A percentile compares a stretch with the other conserved stretches of the same genome.
phyloP scores from a whole-genome alignment of 2,329 filamentous ascomycete genomes.

The Pseudopithomyces chartarum region DNA sequence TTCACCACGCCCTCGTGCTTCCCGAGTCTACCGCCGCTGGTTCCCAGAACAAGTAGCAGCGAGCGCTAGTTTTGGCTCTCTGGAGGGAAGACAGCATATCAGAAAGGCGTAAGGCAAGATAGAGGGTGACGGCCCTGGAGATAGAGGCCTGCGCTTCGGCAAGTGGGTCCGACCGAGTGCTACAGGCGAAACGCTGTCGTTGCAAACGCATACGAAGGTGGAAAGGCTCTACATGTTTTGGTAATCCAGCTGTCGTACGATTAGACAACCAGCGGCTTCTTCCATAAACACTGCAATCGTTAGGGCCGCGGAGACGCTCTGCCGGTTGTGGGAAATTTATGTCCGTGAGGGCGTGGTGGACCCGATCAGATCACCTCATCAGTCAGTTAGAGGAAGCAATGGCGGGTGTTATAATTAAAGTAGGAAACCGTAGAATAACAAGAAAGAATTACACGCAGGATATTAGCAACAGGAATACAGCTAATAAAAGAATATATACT shows the following conservation, averaged over 20 bases:
- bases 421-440: too few species aligned
- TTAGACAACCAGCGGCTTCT: not conserved
- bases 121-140: not conserved
- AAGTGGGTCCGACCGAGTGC: not conserved
- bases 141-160: not conserved
- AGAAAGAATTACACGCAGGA: too few species aligned
- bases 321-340: not conserved
- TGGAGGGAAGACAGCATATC: not conserved
- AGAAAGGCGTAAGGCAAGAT: not conserved
- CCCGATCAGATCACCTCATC: too few species aligned
- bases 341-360: not conserved
- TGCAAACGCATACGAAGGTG: not conserved
- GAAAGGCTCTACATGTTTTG: not conserved
- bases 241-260: not conserved
- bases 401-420: too few species aligned
- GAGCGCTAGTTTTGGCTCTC: not conserved
- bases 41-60: conserved; percentile 2
- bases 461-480: too few species aligned
- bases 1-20: too few species aligned
- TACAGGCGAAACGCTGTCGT: not conserved
- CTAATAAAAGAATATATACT: too few species aligned
- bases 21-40: too few species aligned
- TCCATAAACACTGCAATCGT: not conserved
- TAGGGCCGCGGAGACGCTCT: not conserved
- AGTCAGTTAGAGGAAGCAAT: too few species aligned